phyloP scores from a whole-genome alignment of 208 protist species.

The Porcisia hertigi region DNA sequence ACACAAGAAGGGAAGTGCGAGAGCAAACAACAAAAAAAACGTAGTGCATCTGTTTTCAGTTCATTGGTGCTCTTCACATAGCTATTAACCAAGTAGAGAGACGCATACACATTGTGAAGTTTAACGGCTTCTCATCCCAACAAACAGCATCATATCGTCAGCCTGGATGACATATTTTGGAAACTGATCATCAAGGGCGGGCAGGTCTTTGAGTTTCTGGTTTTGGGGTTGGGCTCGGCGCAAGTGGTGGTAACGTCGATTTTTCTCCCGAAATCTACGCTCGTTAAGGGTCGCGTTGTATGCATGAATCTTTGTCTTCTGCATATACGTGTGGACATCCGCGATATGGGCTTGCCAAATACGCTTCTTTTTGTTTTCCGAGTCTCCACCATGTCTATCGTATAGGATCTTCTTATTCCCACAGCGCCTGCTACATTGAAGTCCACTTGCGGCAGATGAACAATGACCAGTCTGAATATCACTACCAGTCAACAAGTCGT shows the following conservation, averaged over 20 bases:
- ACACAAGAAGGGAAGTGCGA: not conserved
- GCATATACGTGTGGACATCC: conserved; percentile 20
- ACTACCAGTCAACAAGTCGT: not conserved
- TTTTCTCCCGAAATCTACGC: conserved; percentile 14
- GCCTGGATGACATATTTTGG: not conserved
- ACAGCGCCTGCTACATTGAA: not conserved
- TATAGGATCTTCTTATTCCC: not conserved
- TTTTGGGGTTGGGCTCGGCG: not conserved
- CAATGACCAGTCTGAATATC: not conserved
- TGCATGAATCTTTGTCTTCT: conserved; percentile 7
- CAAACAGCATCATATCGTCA: conserved; percentile 2
- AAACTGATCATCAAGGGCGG: not conserved
- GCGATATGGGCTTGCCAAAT: conserved; percentile 17
- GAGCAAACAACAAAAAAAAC: not conserved
- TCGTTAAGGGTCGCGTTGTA: conserved; percentile 9
- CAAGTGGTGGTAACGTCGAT: not conserved
- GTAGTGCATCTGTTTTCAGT: not conserved
- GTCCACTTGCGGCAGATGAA: not conserved
- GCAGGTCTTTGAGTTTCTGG: not conserved
- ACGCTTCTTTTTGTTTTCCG: not conserved
- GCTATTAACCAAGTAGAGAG: not conserved
- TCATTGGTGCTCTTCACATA: not conserved
- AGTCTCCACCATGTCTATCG: not conserved
- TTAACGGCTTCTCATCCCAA: conserved; percentile 4
- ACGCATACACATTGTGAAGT: not conserved